Conservation (phyloP, 176 grass and related monocot genomes). For the Elymus sibiricus region DNA sequence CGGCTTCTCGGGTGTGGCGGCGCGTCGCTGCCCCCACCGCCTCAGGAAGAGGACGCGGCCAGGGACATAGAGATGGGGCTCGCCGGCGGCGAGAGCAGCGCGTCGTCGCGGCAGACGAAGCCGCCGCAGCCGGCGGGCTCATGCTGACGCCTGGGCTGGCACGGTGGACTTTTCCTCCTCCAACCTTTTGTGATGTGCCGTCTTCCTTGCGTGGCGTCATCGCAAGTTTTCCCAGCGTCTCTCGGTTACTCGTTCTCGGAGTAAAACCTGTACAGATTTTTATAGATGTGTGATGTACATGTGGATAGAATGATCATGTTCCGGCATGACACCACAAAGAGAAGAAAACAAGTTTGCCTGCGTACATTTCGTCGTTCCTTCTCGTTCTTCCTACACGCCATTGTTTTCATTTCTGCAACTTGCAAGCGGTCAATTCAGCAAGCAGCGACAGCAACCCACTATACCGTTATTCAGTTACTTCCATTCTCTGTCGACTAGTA, state of each 20-base stretch:
- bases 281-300: slow-evolving; percentile 31
- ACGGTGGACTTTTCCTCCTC: not conserved
- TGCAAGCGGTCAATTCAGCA: not conserved
- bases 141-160: not conserved
- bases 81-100: slow-evolving; percentile 27
- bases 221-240: slow-evolving; percentile 16
- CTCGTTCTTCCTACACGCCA: not conserved
- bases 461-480: slow-evolving; percentile 14
- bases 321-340: slow-evolving; percentile 3
- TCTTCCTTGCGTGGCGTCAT: slow-evolving; percentile 3
- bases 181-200: slow-evolving; percentile 11
- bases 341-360: not conserved
- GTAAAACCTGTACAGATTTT: slow-evolving; percentile 50
- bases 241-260: not conserved
- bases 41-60: not conserved
- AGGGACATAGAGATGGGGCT: slow-evolving; percentile 55
- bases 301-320: slow-evolving; percentile 27
- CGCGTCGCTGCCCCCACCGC: slow-evolving; percentile 25
- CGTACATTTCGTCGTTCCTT: not conserved
- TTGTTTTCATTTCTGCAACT: not conserved
- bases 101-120: slow-evolving; percentile 27
- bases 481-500: not conserved
- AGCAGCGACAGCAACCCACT: not conserved
- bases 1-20: slow-evolving; percentile 49
- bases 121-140: not conserved